Evolutionary conservation across 176 grass and related monocot species (phyloP).

Genomic region (Aegilops sharonensis): DNA sequence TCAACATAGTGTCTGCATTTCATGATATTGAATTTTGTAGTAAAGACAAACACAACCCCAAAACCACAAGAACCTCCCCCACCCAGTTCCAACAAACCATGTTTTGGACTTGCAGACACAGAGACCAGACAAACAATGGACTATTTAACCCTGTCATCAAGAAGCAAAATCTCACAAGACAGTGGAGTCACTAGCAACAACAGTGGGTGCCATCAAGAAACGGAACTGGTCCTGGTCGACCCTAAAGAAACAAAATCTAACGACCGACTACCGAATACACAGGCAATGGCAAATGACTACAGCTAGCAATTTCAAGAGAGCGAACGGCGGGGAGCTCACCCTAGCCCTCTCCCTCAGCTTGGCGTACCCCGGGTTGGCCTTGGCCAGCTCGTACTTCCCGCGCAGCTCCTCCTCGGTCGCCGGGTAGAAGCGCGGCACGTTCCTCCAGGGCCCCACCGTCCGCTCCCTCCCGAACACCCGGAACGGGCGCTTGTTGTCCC

Average conservation of each 20-base stretch:
- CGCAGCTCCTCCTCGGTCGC: conserved; percentile 70
- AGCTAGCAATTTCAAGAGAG: neutral
- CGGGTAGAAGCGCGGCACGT: conserved; percentile 73
- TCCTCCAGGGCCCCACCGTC: conserved; percentile 85
- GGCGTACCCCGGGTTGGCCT: conserved; percentile 65
- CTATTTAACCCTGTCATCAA: neutral
- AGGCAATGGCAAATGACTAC: neutral
- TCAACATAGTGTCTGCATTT: neutral
- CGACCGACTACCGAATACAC: neutral
- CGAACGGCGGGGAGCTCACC: conserved; percentile 29
- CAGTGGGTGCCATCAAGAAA: conserved; percentile 1
- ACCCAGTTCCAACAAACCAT: neutral
- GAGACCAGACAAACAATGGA: neutral
- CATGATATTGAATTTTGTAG: neutral
- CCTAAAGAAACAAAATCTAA: neutral
- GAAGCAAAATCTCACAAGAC: neutral
- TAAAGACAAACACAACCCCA: neutral
- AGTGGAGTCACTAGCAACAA: neutral
- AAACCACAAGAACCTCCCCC: neutral
- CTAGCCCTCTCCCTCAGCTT: conserved; percentile 59
- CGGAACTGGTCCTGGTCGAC: neutral
- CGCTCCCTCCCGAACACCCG: conserved; percentile 58
- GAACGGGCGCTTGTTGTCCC: conserved; percentile 75
- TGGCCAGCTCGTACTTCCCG: conserved; percentile 65
- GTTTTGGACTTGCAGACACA: neutral